phyloP scores from a whole-genome alignment of 306 rosid genomes.

The Cicer judaicum region DNA sequence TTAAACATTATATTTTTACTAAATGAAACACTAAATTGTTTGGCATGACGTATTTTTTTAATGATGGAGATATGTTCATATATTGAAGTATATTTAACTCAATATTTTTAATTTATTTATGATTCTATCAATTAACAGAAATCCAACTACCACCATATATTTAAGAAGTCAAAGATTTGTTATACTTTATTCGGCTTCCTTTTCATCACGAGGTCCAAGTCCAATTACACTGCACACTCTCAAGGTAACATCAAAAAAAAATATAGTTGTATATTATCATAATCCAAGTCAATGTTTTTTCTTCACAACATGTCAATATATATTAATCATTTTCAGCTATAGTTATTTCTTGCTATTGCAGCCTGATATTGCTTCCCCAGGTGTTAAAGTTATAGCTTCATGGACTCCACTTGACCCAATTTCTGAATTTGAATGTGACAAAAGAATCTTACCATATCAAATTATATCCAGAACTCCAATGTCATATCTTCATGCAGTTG shows the following conservation, averaged over 20 bases:
- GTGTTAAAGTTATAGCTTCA: slow-evolving; percentile 56
- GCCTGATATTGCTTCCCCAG: slow-evolving; percentile 62
- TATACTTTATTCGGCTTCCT: slow-evolving; percentile 43
- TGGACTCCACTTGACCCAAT: slow-evolving; percentile 33
- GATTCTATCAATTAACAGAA: slow-evolving; percentile 11
- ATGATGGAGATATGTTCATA: no score
- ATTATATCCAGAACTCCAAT: slow-evolving; percentile 55
- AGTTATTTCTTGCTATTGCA: slow-evolving; percentile 15
- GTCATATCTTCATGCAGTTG: slow-evolving; percentile 64
- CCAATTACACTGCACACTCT: slow-evolving; percentile 50
- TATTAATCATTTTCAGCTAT: not conserved
- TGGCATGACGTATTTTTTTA: no score
- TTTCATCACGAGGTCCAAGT: slow-evolving; percentile 74
- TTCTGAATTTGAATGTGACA: slow-evolving; percentile 23
- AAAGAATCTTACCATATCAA: slow-evolving; percentile 13
- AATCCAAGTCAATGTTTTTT: no score
- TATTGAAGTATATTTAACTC: no score
- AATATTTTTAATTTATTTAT: not conserved
- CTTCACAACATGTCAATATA: not conserved
- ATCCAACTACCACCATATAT: slow-evolving; percentile 54
- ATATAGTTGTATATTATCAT: not conserved
- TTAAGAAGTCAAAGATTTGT: slow-evolving; percentile 26
- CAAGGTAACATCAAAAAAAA: slow-evolving; percentile 40
- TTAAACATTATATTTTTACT: no score
- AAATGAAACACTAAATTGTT: no score